A percentile compares a stretch with the other conserved stretches of the same genome.
These are phyloP conservation scores for Flaveria linearis DNA, from an alignment of 129 eudicot species.

Conservation along the genomic window DNA sequence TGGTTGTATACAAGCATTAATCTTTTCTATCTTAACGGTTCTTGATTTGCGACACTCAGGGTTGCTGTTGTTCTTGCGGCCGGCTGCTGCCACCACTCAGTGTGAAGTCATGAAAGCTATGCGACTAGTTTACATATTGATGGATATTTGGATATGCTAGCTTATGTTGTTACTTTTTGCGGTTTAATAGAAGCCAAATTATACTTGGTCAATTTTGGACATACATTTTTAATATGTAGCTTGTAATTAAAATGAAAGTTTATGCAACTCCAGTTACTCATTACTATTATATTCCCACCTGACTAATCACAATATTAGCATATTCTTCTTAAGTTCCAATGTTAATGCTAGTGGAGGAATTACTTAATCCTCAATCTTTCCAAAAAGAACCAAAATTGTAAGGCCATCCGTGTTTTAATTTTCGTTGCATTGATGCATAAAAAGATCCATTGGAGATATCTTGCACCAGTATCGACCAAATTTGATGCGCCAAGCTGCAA, in stretches of 20 bases:
- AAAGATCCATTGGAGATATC: too few relatives aligned
- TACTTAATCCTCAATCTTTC: too few relatives aligned
- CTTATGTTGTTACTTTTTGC: constrained; percentile 17
- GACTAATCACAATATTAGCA: too few relatives aligned
- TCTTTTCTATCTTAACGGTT: not conserved
- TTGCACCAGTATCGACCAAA: too few relatives aligned
- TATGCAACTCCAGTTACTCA: constrained; percentile 21
- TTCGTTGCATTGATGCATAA: too few relatives aligned
- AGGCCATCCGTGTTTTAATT: too few relatives aligned
- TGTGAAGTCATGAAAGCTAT: constrained; percentile 17
- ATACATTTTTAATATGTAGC: constrained; percentile 22
- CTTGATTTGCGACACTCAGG: constrained; percentile 21
- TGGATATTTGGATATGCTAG: constrained; percentile 25
- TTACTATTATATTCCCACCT: too few relatives aligned
- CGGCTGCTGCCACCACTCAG: not conserved
- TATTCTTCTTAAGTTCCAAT: too few relatives aligned
- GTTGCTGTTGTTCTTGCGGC: not conserved
- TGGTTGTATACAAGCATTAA: not conserved
- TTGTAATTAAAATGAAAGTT: constrained; percentile 28
- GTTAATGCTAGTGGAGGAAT: too few relatives aligned
- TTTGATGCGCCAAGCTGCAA: too few relatives aligned
- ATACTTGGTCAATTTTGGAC: constrained; percentile 28
- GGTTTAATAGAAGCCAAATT: constrained; percentile 16
- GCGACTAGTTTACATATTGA: constrained; percentile 20
- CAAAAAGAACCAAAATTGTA: too few relatives aligned